Conservation (phyloP, 768 basidiomycete genomes). For the Mycena sanguinolenta region DNA sequence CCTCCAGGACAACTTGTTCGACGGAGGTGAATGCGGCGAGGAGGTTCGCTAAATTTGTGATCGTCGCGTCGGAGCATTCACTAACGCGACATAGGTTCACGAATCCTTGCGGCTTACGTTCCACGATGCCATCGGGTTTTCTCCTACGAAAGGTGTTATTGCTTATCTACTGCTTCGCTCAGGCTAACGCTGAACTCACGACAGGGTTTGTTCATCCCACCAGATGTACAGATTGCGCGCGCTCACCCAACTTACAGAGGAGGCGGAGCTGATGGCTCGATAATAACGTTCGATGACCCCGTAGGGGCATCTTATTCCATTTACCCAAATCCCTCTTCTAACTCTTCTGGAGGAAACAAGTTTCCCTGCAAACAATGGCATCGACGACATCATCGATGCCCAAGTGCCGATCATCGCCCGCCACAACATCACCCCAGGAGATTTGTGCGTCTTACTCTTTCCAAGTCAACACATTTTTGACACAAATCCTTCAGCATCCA, state of each 20-base stretch:
- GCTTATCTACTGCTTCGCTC: background rate
- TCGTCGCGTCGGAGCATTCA: no score
- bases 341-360: constrained; percentile 45
- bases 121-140: constrained; percentile 43
- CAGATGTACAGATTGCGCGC: background rate
- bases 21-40: constrained; percentile 52
- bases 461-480: background rate
- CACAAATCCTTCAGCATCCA: constrained; percentile 39
- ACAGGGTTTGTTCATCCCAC: constrained; percentile 4
- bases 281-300: constrained; percentile 58
- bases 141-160: constrained; percentile 21
- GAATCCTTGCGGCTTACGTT: constrained; percentile 29
- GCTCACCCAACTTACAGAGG: constrained; percentile 42
- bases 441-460: constrained; percentile 53
- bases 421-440: constrained; percentile 56
- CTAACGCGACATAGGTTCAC: constrained; percentile 12
- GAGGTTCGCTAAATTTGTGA: constrained; percentile 39
- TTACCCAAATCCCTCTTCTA: background rate
- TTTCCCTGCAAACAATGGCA: constrained; percentile 59
- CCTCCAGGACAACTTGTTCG: constrained; percentile 53
- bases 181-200: background rate
- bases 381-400: constrained; percentile 55
- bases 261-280: constrained; percentile 64
- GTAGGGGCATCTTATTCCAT: background rate
- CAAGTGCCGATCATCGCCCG: constrained; percentile 51